phyloP scores from a whole-genome alignment of 164 flowering plant genomes.

The Echeveria elegans region DNA sequence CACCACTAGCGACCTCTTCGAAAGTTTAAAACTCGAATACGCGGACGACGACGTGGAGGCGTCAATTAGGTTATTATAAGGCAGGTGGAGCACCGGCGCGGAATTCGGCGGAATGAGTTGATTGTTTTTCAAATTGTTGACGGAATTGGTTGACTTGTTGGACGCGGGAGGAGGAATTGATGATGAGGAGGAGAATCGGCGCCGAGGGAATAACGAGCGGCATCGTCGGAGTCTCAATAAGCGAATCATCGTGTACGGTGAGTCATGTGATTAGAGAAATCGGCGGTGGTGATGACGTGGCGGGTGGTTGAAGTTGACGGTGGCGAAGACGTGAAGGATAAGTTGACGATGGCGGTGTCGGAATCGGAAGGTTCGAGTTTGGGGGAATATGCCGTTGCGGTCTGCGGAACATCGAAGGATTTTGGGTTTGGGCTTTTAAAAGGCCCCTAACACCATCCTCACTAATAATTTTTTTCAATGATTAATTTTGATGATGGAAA shows the following conservation, averaged over 20 bases:
- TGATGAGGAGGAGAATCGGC: conserved; percentile 13
- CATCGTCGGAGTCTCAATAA: not conserved
- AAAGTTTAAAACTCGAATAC: not conserved
- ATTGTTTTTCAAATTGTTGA: too few species aligned
- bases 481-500: too few species aligned
- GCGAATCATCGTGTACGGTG: not conserved
- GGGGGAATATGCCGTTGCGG: too few species aligned
- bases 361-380: too few species aligned
- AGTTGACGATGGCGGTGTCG: too few species aligned
- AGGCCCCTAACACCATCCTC: too few species aligned
- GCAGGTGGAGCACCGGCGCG: conserved; percentile 18
- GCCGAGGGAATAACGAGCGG: not conserved
- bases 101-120: conserved; percentile 18
- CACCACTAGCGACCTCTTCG: not conserved
- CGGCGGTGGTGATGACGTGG: conserved; percentile 4
- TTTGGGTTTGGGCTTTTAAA: too few species aligned
- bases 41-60: not conserved
- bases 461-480: too few species aligned
- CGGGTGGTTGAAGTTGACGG: not conserved
- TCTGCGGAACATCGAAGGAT: too few species aligned
- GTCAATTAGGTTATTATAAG: not conserved
- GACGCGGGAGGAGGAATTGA: not conserved
- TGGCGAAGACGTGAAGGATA: too few species aligned
- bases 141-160: conserved; percentile 10
- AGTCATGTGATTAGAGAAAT: conserved; percentile 1